Evolutionary conservation across 1,284 basidiomycete genomes (phyloP).

Genomic region (Papiliotrema fonsecae): DNA sequence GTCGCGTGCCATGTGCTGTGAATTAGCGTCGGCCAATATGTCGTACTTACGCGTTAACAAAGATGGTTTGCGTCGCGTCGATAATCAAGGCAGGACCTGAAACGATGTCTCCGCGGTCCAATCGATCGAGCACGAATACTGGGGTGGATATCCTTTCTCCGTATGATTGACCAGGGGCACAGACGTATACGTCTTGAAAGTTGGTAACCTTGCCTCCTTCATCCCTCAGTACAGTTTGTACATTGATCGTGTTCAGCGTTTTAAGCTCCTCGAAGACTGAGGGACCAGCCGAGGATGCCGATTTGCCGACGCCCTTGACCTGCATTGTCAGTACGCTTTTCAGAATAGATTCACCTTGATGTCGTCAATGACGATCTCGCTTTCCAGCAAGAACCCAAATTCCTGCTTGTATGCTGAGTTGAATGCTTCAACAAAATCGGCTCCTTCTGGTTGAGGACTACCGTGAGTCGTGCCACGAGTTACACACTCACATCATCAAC

Average conservation of each 20-base stretch:
- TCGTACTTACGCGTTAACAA: no score
- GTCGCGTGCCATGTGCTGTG: no score
- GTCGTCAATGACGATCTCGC: constrained; percentile 76
- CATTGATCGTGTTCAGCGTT: no score
- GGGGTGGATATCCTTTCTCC: constrained; percentile 59
- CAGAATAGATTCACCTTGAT: constrained; percentile 71
- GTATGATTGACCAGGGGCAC: constrained; percentile 10
- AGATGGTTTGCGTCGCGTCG: constrained; percentile 41
- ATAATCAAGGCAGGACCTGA: constrained; percentile 39
- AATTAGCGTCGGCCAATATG: no score
- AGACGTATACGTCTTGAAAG: constrained; percentile 30
- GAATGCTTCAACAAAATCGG: constrained; percentile 77
- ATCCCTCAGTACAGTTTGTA: no score
- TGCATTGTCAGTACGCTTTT: constrained; percentile 47
- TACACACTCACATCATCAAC: constrained; percentile 77
- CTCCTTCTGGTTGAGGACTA: constrained; percentile 55
- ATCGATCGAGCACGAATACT: constrained; percentile 64
- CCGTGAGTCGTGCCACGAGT: no score
- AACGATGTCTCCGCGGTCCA: constrained; percentile 66
- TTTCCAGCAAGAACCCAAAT: constrained; percentile 86
- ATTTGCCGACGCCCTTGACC: constrained; percentile 78
- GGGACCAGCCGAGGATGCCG: constrained; percentile 47
- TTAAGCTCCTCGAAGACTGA: no score
- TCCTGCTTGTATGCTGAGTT: constrained; percentile 69
- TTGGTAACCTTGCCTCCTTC: constrained; percentile 20